Evolutionary conservation across 2,329 filamentous ascomycete species (phyloP), one percentile per base, ranked within the genome.

Genomic region (Nigrospora oryzae): DNA sequence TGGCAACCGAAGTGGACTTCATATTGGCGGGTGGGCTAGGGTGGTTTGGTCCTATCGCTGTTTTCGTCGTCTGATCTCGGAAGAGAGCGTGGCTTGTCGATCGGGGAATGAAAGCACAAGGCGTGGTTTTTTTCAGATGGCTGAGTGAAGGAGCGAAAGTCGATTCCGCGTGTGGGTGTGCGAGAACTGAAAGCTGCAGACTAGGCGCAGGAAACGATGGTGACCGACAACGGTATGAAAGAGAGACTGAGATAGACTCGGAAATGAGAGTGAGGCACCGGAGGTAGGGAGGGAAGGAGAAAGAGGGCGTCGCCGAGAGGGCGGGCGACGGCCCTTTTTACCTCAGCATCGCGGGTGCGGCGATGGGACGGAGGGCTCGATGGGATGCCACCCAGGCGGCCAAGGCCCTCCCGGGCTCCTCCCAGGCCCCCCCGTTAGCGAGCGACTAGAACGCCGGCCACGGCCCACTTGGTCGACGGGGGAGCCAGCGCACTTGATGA

Each of bases 181-280:
- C 49, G 51, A 36, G 50, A 43, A 16, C 51, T 53, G 50, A 58
- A 56, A 57, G 31, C 53, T 51, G 52, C 52, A 55, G 43, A 53
- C 54, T 54, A 47, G 44, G 54, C 51, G 54, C 48, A 48, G 46
- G 51, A 53, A 60, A 57, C 51, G 46, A 50, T 46, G 31, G 49
- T 54, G 47, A 59, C 54, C 53, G 53, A 56, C 55, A 53, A 51
- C 55, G 56, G 51, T 50, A 44, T 38, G 53, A 62, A 60, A 36
- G 57, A 61, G 55, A 51, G 57, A 58, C 58, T 59, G 58, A 60
- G 56, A 61, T 57, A 53, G 50, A 60, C 56, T 55, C 53, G 42
- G 48, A 49, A 51, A 52, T 47, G 51, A 58, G 50, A 59, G 51
- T 38, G 32, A 55, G 49, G 51, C 53, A 53, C 53, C 46, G 55